Base-by-base conservation (phyloP, 192 early-diverging fungal genomes). In the Coemansia sp. region DNA sequence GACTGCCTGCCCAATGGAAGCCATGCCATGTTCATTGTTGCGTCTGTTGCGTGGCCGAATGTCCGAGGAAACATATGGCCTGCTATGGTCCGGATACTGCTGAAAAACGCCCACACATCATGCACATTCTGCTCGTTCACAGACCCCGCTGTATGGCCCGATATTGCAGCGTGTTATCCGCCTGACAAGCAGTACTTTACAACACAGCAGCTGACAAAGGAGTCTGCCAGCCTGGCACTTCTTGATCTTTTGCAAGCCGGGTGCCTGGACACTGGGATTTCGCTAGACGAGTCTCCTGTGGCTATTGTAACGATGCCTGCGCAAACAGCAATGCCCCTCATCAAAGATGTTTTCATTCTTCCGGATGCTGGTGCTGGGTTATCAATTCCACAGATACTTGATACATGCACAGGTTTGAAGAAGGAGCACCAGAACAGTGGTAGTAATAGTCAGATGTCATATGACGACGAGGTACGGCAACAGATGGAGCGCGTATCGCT, bases 51-150 rank as follows among this genome's bases (percentile, higher is more conserved):
- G 26, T 83, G 80, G 80, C 65, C 75, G 10, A 43, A 23, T 38
- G 39, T 8, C 13, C 32, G 16, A 16, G 57, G 38, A 23, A 48
- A 48, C 3, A 44, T 61, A 19, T 83, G 75, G 80, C 23, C 49
- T 0, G 69, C 63, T 8, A 67, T 83, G 40, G 62, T 18, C 13
- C 49, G 40, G 11, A 49, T 64, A 9, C 23, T 75, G 48, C 39
- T 44, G 12, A 41, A 37, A 4, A 9, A 40, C 5, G 56, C 64
- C 2, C 64, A 59, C 12, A 6, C 45, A 10, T 42, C 63, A 1
- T 83, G 80, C 41, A 77, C 80, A 12, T 65, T 83, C 38, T 77
- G 75, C 23, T 65, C 76, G 48, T 38, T 68, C 5, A 64, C 69
- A 13, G 68, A 69, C 16, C 71, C 74, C 50, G 64, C 32, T 21